These are phyloP conservation scores for Hypoxylon fragiforme DNA, from an alignment of 495 filamentous ascomycete species.

Conservation along the genomic window DNA sequence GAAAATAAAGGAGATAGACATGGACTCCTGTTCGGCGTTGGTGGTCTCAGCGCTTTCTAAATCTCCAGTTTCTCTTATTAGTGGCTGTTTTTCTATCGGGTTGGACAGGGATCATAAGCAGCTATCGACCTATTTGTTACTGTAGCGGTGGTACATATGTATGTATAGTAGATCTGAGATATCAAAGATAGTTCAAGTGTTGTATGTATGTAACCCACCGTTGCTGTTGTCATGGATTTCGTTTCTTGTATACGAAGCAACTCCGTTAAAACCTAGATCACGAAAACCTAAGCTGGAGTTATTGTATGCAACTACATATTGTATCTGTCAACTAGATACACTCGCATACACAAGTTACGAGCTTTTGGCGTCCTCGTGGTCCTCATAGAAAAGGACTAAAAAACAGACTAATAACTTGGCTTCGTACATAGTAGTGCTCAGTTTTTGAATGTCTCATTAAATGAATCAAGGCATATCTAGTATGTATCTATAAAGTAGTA, in stretches of 20 bases:
- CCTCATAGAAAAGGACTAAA: neutral
- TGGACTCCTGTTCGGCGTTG: constrained; percentile 20
- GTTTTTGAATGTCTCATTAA: constrained; percentile 18
- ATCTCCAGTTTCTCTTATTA: constrained; percentile 19
- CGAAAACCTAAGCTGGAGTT: no score
- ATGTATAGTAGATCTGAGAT: neutral
- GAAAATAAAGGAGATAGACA: constrained; percentile 28
- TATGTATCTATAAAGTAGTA: no score
- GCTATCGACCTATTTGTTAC: constrained; percentile 29
- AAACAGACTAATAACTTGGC: constrained; percentile 14
- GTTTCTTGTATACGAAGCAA: constrained; percentile 17
- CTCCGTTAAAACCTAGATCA: constrained; percentile 21
- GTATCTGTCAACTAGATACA: no score
- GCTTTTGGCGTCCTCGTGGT: constrained; percentile 12
- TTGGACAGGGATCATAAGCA: constrained; percentile 21
- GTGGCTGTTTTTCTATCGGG: constrained; percentile 21
- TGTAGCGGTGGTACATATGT: no score
- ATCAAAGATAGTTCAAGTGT: neutral
- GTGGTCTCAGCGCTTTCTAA: constrained; percentile 31
- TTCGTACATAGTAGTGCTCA: no score
- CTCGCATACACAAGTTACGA: no score
- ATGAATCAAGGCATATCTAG: no score
- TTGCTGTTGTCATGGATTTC: constrained; percentile 23
- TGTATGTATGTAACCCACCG: neutral
- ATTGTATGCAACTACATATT: no score